Percentiles rank a stretch among this genome's conserved stretches.
These are phyloP conservation scores for Xylariaceae sp. DNA, from an alignment of 2,329 filamentous ascomycete genomes.

Conservation along the genomic window DNA sequence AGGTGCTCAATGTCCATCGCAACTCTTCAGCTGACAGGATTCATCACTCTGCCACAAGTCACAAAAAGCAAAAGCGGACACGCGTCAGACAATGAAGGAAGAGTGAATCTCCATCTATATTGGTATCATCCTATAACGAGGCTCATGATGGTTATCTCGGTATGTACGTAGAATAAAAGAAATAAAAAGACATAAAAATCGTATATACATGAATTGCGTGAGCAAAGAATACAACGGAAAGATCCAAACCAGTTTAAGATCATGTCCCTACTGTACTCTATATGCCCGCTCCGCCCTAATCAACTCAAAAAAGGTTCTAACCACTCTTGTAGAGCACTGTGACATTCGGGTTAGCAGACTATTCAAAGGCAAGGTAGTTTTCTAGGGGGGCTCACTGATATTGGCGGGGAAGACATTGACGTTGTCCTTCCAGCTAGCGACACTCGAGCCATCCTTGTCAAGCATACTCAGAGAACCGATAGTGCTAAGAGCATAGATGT, in stretches of 20 bases:
- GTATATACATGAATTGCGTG: slow-evolving; percentile 18
- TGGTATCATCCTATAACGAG: slow-evolving; percentile 4
- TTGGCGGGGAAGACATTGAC: slow-evolving; percentile 31
- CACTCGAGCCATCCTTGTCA: slow-evolving; percentile 29
- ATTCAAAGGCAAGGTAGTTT: no score
- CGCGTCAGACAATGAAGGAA: neutral
- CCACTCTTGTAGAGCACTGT: slow-evolving; percentile 27
- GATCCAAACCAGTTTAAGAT: slow-evolving; percentile 3
- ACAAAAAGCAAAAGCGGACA: neutral
- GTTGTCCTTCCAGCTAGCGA: slow-evolving; percentile 32
- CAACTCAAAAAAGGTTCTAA: slow-evolving; percentile 12
- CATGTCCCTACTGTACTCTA: neutral
- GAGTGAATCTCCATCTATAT: neutral
- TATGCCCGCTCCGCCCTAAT: neutral
- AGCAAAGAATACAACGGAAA: neutral
- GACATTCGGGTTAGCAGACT: neutral
- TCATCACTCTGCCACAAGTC: neutral
- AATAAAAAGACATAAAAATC: slow-evolving; percentile 1
- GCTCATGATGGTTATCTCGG: neutral
- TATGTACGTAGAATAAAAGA: slow-evolving; percentile 14
- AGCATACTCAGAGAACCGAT: slow-evolving; percentile 40
- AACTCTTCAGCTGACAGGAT: no score
- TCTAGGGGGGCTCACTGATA: slow-evolving; percentile 16
- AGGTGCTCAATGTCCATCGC: no score
- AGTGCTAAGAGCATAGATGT: slow-evolving; percentile 44